Conservation (phyloP, 1,284 basidiomycete genomes). For the Schizophyllum amplum region DNA sequence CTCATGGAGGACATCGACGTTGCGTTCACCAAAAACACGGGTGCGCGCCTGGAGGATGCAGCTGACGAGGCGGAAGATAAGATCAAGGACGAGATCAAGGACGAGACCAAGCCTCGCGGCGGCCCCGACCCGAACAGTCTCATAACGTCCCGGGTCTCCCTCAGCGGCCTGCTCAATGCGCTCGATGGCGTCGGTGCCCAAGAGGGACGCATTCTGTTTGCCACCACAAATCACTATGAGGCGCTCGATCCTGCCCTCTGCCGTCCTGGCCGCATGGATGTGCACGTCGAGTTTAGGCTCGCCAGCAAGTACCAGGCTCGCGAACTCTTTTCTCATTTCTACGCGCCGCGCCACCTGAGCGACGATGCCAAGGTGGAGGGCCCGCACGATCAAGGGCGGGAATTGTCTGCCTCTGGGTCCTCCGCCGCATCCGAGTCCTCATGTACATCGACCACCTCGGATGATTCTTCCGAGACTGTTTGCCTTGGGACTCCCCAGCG, state of each 20-base stretch:
- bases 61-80: background rate
- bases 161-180: conserved; percentile 67
- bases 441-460: background rate
- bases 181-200: conserved; percentile 71
- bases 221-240: conserved; percentile 66
- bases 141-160: conserved; percentile 31
- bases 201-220: conserved; percentile 70
- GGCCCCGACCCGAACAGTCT: background rate
- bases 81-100: too few species aligned
- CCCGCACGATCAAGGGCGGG: background rate
- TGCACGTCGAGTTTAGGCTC: conserved; percentile 67
- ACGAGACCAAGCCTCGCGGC: background rate
- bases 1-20: conserved; percentile 80
- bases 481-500: too few species aligned
- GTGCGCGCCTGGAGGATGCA: conserved; percentile 6
- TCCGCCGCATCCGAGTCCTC: background rate
- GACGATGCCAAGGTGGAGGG: too few species aligned
- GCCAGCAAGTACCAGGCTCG: conserved; percentile 59
- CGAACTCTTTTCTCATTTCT: conserved; percentile 61
- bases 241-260: conserved; percentile 64
- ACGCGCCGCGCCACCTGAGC: conserved; percentile 18
- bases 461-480: background rate
- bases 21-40: conserved; percentile 53
- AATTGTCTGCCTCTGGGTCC: background rate
- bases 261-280: conserved; percentile 73